Conservation (phyloP, 768 basidiomycete species). For the Russula compacta region DNA sequence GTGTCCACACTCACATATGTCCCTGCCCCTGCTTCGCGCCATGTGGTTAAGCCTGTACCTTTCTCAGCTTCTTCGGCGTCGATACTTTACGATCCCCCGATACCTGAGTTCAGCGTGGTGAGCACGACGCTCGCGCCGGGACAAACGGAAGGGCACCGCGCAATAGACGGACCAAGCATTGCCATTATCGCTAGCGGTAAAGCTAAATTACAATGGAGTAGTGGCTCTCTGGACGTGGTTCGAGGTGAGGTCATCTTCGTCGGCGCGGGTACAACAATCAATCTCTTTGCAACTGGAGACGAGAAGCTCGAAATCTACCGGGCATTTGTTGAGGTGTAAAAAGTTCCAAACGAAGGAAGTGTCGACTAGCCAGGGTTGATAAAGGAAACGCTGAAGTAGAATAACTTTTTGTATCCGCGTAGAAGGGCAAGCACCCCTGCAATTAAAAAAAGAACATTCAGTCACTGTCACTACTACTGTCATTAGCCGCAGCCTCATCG, state of each 20-base stretch:
- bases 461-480: constrained; percentile 47
- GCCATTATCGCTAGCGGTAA: constrained; percentile 64
- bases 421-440: neutral
- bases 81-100: constrained; percentile 80
- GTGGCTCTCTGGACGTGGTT: constrained; percentile 33
- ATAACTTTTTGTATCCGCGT: neutral
- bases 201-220: constrained; percentile 46
- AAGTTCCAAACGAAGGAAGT: neutral
- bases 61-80: constrained; percentile 34
- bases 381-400: neutral
- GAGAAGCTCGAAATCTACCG: constrained; percentile 49
- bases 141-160: constrained; percentile 44
- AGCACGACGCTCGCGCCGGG: constrained; percentile 41
- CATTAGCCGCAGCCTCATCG: constrained; percentile 41
- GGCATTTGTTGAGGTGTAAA: constrained; percentile 50
- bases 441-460: constrained; percentile 16
- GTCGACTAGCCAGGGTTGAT: neutral
- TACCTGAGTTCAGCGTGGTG: constrained; percentile 88
- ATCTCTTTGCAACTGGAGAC: constrained; percentile 29
- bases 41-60: constrained; percentile 53
- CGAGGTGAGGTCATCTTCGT: constrained; percentile 78
- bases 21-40: constrained; percentile 56
- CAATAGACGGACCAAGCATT: constrained; percentile 78
- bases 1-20: constrained; percentile 80
- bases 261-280: constrained; percentile 56